Evolutionary conservation across 441 rosid genomes (phyloP), one percentile per base, ranked within the genome.

Genomic region (Melastoma candidum): DNA sequence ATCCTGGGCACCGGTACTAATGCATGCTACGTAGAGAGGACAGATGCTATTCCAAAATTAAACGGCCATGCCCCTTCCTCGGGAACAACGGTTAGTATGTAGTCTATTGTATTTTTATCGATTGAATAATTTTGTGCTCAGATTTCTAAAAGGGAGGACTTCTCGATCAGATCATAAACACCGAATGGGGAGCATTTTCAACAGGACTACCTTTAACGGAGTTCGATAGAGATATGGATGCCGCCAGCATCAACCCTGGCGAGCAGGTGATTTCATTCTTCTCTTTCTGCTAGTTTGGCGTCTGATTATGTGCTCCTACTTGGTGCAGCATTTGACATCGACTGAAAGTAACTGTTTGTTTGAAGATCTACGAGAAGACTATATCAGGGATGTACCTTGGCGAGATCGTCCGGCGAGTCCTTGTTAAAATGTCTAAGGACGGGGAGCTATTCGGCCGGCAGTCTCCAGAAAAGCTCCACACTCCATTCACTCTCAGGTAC

Each of bases 321-420:
- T 12, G 22, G 55, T 53, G 7, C 17, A 46, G 11, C 7, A 26
- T 12, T 29, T 41, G 14, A 49, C 26, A 47, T 32, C 56, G 26
- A 26, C 49, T 32, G 49, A 44, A 36, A 59, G 48, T 53, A 36
- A 66, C 11, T 73, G 53, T 68, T 17, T 53, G 59, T 56, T 53
- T 45, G 29, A 61, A 90, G 97, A 81, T 83, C 71, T 80, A 72
- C 56, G 98, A 90, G 83, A 90, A 85, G 80, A 90, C 85, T 55
- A 85, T 87, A 67, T 80, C 96, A 45, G 98, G 96, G 60, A 90
- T 90, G 96, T 87, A 85, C 70, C 80, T 82, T 7, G 96, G 95
- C 57, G 96, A 90, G 76, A 85, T 87, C 65, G 93, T 75, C 7
- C 73, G 90, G 11, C 61, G 85, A 63, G 85, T 69, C 46, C 71